Evolutionary conservation across 1,139 yeast species (phyloP).

Genomic region (Meyerozyma athensensis): DNA sequence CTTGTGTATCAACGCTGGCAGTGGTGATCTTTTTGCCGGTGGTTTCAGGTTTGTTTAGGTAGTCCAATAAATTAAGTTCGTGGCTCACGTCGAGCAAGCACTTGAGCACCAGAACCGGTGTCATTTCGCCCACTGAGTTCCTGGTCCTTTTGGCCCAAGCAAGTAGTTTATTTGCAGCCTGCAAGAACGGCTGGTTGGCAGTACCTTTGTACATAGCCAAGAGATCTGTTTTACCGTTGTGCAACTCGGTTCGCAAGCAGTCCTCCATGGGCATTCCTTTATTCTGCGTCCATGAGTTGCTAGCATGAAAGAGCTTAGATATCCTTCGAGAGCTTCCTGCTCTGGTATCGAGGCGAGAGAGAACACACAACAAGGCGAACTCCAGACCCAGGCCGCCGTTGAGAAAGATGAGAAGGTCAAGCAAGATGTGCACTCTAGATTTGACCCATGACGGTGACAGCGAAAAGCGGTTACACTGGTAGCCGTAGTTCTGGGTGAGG

Average conservation of each 20-base stretch:
- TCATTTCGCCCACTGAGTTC: neutral
- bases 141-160: neutral
- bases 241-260: slow-evolving; percentile 3
- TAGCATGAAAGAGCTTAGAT: slow-evolving; percentile 23
- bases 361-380: slow-evolving; percentile 26
- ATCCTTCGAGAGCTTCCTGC: slow-evolving; percentile 21
- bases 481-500: slow-evolving; percentile 34
- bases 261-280: slow-evolving; percentile 8
- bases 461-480: slow-evolving; percentile 40
- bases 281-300: slow-evolving; percentile 7
- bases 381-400: slow-evolving; percentile 28
- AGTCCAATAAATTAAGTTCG: neutral
- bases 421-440: slow-evolving; percentile 43
- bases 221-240: too few species aligned
- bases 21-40: neutral
- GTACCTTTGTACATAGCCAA: neutral
- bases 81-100: neutral
- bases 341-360: slow-evolving; percentile 25
- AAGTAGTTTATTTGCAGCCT: neutral
- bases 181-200: neutral
- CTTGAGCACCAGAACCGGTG: neutral
- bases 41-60: neutral
- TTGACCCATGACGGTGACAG: slow-evolving; percentile 52
- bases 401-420: slow-evolving; percentile 46
- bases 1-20: neutral